These are phyloP conservation scores for Erysiphe pulchra DNA, from an alignment of 2,329 filamentous ascomycete genomes.

Conservation along the genomic window DNA sequence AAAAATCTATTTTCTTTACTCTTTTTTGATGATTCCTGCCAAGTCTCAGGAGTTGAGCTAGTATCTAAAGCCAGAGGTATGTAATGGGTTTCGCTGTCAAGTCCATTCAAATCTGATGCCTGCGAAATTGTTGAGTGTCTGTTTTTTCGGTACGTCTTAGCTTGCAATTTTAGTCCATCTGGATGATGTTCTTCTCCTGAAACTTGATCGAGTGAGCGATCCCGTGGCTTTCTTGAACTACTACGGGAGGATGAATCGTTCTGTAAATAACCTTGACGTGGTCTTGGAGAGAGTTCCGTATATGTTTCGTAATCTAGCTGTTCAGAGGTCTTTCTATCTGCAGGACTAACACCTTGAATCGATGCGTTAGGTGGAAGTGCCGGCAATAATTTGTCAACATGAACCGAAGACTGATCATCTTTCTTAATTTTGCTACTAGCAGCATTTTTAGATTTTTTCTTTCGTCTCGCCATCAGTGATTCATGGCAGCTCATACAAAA, in stretches of 20 bases:
- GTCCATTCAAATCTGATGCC: conserved; percentile 18
- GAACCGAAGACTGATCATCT: conserved; percentile 37
- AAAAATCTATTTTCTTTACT: conserved; percentile 9
- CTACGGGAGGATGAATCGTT: conserved; percentile 29
- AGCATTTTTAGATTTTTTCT: conserved; percentile 58
- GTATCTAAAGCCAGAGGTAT: conserved; percentile 54
- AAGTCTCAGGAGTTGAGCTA: conserved; percentile 23
- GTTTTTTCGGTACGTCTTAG: conserved; percentile 54
- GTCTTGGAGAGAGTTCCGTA: conserved; percentile 41
- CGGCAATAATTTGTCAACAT: conserved; percentile 77
- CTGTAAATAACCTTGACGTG: conserved; percentile 23
- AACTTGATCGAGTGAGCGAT: conserved; percentile 26
- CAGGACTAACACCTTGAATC: conserved; percentile 32
- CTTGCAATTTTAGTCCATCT: conserved; percentile 44
- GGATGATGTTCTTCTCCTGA: conserved; percentile 18
- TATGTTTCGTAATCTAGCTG: conserved; percentile 38
- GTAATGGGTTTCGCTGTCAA: conserved; percentile 31
- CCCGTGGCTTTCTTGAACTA: conserved; percentile 19
- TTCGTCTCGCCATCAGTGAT: conserved; percentile 72
- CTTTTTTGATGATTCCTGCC: conserved; percentile 19
- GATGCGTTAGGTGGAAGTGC: conserved; percentile 60
- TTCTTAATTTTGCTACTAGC: conserved; percentile 33
- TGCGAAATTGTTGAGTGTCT: conserved; percentile 44
- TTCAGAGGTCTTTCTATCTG: conserved; percentile 27
- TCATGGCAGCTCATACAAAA: conserved; percentile 99